Percentiles rank a stretch among this genome's conserved stretches.
Evolutionary conservation across 2,329 filamentous ascomycete species (phyloP).

Genomic region (Penicillium hordei): DNA sequence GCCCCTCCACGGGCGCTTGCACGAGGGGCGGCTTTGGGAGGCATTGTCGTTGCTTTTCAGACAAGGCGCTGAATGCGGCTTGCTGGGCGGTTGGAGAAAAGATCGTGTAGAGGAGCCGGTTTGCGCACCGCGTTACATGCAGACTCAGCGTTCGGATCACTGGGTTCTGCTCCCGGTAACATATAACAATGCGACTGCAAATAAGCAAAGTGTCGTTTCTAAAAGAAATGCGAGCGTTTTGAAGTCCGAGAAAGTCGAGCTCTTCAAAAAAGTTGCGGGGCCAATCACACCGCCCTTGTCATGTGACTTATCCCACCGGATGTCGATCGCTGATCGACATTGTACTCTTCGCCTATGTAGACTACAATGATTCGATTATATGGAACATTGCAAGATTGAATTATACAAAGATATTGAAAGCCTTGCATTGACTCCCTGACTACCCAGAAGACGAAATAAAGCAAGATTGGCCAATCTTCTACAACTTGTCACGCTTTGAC

Average conservation of each 20-base stretch:
- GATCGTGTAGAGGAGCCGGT: slow-evolving; percentile 3
- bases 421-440: slow-evolving; percentile 20
- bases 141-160: background rate
- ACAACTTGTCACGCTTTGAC: slow-evolving; percentile 10
- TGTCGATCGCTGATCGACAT: background rate
- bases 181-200: no score
- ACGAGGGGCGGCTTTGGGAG: slow-evolving; percentile 35
- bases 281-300: slow-evolving; percentile 20
- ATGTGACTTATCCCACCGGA: slow-evolving; percentile 10
- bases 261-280: slow-evolving; percentile 28
- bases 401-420: slow-evolving; percentile 1
- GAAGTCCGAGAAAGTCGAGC: slow-evolving; percentile 20
- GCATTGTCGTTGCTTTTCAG: slow-evolving; percentile 28
- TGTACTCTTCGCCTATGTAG: no score
- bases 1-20: slow-evolving; percentile 25
- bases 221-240: slow-evolving; percentile 1
- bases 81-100: slow-evolving; percentile 5
- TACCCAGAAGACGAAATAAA: slow-evolving; percentile 14
- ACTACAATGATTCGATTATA: background rate
- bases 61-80: slow-evolving; percentile 19
- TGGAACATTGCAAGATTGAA: background rate
- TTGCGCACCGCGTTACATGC: background rate
- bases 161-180: background rate
- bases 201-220: background rate
- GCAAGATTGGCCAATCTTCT: slow-evolving; percentile 17